These are phyloP conservation scores for Pinus tabuliformis DNA, from an alignment of 75 land plant species.

Conservation along the genomic window DNA sequence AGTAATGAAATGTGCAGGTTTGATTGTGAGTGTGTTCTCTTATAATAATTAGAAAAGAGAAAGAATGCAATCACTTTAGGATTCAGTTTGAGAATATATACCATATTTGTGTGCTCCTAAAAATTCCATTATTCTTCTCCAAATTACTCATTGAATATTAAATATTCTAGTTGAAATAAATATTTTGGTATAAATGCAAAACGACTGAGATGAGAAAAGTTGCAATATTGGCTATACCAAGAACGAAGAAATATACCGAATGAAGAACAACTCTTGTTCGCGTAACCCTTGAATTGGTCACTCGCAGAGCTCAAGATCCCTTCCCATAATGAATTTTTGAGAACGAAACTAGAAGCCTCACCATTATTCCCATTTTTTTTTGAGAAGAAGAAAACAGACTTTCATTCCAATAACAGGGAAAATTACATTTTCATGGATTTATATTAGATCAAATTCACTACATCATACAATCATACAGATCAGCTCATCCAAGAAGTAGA, in stretches of 20 bases:
- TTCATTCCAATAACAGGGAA: no score
- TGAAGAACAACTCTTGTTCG: constrained; percentile 2
- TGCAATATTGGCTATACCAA: neutral
- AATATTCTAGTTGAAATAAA: neutral
- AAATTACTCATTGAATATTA: neutral
- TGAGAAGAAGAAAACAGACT: no score
- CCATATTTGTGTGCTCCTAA: neutral
- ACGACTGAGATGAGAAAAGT: neutral
- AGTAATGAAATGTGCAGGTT: no score
- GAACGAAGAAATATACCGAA: constrained; percentile 1
- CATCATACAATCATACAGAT: no score
- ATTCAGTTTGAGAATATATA: neutral
- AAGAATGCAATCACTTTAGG: neutral
- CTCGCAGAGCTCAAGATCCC: constrained; percentile 3
- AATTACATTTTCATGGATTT: no score
- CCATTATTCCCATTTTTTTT: neutral
- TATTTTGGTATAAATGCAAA: neutral
- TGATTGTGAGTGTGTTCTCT: no score
- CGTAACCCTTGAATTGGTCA: neutral
- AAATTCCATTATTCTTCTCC: neutral
- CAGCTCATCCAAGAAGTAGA: no score
- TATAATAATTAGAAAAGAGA: neutral
- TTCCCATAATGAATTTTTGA: neutral
- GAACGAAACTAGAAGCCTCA: neutral
- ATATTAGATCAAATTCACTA: no score